A percentile compares a stretch with the other conserved stretches of the same genome.
These are phyloP conservation scores for Trichoderma gamsii DNA, from an alignment of 495 filamentous ascomycete genomes.

Conservation along the genomic window DNA sequence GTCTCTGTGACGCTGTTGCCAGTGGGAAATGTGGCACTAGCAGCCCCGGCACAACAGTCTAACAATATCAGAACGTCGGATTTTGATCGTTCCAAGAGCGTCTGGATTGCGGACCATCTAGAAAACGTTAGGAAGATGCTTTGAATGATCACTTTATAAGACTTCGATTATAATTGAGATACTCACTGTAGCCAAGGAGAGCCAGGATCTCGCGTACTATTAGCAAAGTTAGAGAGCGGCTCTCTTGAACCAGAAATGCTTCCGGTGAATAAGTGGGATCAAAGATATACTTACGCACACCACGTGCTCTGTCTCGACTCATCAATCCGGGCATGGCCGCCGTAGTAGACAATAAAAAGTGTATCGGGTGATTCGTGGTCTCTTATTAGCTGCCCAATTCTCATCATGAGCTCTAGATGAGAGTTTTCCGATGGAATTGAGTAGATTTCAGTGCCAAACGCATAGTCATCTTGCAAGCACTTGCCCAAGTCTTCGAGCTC, in stretches of 20 bases:
- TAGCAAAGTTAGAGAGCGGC: slow-evolving; percentile 16
- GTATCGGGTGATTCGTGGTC: slow-evolving; percentile 44
- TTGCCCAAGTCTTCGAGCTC: slow-evolving; percentile 46
- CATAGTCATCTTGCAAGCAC: slow-evolving; percentile 43
- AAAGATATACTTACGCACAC: slow-evolving; percentile 30
- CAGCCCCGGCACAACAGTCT: slow-evolving; percentile 49
- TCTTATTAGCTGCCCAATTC: slow-evolving; percentile 44
- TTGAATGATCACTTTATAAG: neutral
- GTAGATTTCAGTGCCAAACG: slow-evolving; percentile 43
- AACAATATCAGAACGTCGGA: slow-evolving; percentile 49
- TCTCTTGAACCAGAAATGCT: neutral
- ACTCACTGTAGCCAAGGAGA: slow-evolving; percentile 38
- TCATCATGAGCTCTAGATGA: slow-evolving; percentile 44
- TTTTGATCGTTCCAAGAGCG: slow-evolving; percentile 44
- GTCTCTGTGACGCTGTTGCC: slow-evolving; percentile 47
- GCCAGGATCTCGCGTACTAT: slow-evolving; percentile 29
- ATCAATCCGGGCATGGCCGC: slow-evolving; percentile 48
- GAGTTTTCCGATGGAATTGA: slow-evolving; percentile 46
- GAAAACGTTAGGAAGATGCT: slow-evolving; percentile 17
- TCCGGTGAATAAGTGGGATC: neutral
- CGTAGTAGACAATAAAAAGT: slow-evolving; percentile 49
- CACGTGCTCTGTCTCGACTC: slow-evolving; percentile 48
- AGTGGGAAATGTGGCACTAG: slow-evolving; percentile 43
- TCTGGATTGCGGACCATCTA: slow-evolving; percentile 48
- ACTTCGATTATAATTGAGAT: slow-evolving; percentile 17